Conservation (phyloP, 176 grass and related monocot genomes). For the Carex littledalei region DNA sequence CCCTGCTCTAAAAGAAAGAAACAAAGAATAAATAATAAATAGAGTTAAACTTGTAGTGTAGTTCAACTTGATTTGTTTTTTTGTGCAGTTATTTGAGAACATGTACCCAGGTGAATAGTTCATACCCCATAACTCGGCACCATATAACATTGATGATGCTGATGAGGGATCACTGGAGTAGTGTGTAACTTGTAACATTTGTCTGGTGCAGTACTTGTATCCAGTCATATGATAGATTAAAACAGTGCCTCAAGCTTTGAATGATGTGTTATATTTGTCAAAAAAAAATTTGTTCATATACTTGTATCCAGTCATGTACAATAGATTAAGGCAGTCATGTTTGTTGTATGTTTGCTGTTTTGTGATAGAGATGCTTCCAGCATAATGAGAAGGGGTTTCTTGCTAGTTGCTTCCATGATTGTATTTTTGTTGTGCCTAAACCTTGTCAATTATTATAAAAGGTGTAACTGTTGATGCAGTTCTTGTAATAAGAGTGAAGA, state of each 20-base stretch:
- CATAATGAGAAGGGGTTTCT: no score
- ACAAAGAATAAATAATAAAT: neutral
- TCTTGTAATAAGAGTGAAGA: no score
- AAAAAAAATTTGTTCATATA: constrained; percentile 23
- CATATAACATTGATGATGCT: constrained; percentile 39
- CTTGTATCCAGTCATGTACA: neutral
- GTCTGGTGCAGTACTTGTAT: neutral
- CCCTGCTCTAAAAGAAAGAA: neutral
- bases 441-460: no score
- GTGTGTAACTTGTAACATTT: neutral
- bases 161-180: constrained; percentile 12
- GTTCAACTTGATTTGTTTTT: constrained; percentile 26
- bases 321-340: neutral
- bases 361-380: neutral
- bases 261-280: no score
- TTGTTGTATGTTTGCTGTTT: no score
- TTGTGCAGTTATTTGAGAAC: constrained; percentile 55
- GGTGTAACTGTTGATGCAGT: no score
- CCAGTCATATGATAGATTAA: neutral
- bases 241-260: neutral
- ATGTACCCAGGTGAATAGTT: constrained; percentile 70
- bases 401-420: no score
- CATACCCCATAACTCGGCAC: constrained; percentile 44
- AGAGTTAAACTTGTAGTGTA: neutral
- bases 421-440: no score